These are phyloP conservation scores for Flaveria trinervia DNA, from an alignment of 129 eudicot species.

Conservation along the genomic window DNA sequence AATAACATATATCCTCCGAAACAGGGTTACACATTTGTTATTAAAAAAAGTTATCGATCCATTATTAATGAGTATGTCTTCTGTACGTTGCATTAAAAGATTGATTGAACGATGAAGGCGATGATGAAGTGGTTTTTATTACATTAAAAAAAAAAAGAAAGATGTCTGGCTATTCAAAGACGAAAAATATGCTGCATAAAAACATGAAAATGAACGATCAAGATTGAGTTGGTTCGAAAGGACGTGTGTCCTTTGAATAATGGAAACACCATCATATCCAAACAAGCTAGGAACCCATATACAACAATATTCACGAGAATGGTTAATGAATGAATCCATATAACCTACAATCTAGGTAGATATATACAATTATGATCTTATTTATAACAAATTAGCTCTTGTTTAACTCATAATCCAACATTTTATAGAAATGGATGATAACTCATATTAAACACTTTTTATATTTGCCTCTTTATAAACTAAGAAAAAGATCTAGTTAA, in stretches of 20 bases:
- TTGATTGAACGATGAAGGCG: background rate
- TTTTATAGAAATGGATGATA: too few relatives aligned
- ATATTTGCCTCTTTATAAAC: too few relatives aligned
- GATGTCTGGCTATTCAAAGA: slow-evolving; percentile 8
- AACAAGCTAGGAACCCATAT: background rate
- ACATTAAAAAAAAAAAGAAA: background rate
- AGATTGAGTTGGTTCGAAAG: slow-evolving; percentile 21
- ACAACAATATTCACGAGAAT: too few relatives aligned
- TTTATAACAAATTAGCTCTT: background rate
- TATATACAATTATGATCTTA: background rate
- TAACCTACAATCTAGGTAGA: background rate
- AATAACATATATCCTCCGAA: too few relatives aligned
- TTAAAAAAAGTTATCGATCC: background rate
- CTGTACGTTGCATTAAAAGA: background rate
- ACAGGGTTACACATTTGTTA: too few relatives aligned
- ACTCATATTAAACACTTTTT: too few relatives aligned
- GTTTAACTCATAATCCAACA: too few relatives aligned
- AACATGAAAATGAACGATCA: slow-evolving; percentile 20
- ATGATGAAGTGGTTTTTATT: background rate
- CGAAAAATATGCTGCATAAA: slow-evolving; percentile 2
- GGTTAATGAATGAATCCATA: too few relatives aligned
- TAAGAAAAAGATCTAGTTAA: too few relatives aligned
- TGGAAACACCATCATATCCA: slow-evolving; percentile 2
- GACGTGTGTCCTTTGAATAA: slow-evolving; percentile 11
- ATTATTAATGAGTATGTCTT: background rate